These are phyloP conservation scores for Xylaria longipes DNA, from an alignment of 495 filamentous ascomycete species.

Conservation along the genomic window DNA sequence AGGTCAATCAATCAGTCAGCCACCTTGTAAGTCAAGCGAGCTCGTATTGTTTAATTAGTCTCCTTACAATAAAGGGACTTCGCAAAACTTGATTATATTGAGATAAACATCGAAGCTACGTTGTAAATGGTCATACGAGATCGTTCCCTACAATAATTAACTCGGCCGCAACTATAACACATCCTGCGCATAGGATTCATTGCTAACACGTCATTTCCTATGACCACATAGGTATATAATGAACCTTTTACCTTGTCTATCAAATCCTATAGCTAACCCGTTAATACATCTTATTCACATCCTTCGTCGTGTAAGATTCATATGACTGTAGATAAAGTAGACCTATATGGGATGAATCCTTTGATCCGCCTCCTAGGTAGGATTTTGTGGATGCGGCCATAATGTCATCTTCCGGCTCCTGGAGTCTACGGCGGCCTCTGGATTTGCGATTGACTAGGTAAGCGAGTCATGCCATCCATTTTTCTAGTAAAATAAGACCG, in stretches of 20 bases:
- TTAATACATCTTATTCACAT: neutral
- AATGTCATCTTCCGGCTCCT: neutral
- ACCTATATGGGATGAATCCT: neutral
- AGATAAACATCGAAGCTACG: neutral
- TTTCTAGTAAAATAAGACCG: neutral
- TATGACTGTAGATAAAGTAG: neutral
- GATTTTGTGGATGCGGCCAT: neutral
- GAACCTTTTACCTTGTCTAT: neutral
- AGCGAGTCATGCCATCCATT: neutral
- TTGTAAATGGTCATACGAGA: neutral
- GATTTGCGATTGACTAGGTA: neutral
- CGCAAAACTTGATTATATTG: neutral
- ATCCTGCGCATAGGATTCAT: neutral
- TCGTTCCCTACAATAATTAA: neutral
- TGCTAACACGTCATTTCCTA: neutral
- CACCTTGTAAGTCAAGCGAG: neutral
- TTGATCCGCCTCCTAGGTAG: neutral
- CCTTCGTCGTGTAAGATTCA: neutral
- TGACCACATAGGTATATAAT: neutral
- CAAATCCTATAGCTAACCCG: neutral
- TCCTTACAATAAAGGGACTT: neutral
- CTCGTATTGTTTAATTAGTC: neutral
- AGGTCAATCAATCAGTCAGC: neutral
- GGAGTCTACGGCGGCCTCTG: neutral
- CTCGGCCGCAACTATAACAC: neutral